phyloP scores from a whole-genome alignment of 2,329 filamentous ascomycete species.

The Sclerotinia minor region DNA sequence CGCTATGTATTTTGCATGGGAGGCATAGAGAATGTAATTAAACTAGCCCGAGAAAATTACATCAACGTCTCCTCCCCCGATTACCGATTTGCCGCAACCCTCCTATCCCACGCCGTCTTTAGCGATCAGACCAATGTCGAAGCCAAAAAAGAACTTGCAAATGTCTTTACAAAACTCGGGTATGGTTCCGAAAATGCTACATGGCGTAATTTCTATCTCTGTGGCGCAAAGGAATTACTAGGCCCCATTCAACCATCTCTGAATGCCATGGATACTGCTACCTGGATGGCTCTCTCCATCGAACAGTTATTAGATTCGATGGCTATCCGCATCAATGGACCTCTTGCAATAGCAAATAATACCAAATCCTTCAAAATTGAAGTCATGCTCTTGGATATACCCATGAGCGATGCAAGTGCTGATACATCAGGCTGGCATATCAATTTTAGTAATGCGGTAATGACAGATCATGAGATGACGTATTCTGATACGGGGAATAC shows the following conservation, averaged over 20 bases:
- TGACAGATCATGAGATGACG: conserved; percentile 10
- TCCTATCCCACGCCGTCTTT: conserved; percentile 44
- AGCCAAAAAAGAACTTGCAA: conserved; percentile 33
- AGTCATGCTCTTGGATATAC: background rate
- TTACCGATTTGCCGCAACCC: conserved; percentile 44
- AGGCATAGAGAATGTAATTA: conserved; percentile 40
- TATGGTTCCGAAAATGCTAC: conserved; percentile 45
- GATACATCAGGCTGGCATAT: background rate
- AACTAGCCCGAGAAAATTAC: conserved; percentile 40
- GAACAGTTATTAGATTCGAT: conserved; percentile 2
- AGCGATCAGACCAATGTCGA: background rate
- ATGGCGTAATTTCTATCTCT: conserved; percentile 47
- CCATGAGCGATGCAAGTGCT: background rate
- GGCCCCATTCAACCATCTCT: background rate
- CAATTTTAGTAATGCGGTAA: conserved; percentile 3
- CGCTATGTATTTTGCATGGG: conserved; percentile 44
- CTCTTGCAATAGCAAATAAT: background rate
- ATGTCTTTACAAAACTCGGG: conserved; percentile 43
- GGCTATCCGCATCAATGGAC: background rate
- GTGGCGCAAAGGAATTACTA: background rate
- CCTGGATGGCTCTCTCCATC: background rate
- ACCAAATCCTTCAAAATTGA: background rate
- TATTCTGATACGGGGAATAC: background rate
- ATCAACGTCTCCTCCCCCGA: conserved; percentile 39
- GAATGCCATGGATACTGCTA: background rate